phyloP scores from a whole-genome alignment of 495 filamentous ascomycete species.

The Hamigera avellanea region DNA sequence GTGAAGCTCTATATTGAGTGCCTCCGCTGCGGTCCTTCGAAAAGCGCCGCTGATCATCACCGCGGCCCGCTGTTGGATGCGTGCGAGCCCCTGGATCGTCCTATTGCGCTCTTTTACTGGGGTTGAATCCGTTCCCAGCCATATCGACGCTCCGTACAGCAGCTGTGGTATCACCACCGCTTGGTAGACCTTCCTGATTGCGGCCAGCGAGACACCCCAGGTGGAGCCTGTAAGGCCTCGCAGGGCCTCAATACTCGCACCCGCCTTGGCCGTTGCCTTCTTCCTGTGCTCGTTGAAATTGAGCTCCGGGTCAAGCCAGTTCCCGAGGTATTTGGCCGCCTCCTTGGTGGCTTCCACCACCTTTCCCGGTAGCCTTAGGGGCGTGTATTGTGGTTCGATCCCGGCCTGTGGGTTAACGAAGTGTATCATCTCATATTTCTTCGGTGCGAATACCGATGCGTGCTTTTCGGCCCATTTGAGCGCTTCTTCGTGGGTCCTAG shows the following conservation, averaged over 20 bases:
- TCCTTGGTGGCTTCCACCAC: slow-evolving; percentile 1
- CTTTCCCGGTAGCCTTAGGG: neutral
- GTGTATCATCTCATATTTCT: slow-evolving; percentile 3
- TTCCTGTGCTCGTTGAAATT: slow-evolving; percentile 2
- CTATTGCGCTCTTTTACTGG: neutral
- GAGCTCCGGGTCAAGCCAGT: slow-evolving; percentile 2
- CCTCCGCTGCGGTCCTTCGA: neutral
- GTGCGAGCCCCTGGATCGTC: neutral
- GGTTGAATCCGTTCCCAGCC: neutral
- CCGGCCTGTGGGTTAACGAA: slow-evolving; percentile 3
- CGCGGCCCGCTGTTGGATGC: slow-evolving; percentile 4
- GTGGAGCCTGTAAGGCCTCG: slow-evolving; percentile 3
- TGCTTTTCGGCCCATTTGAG: slow-evolving; percentile 1
- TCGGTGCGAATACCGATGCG: slow-evolving; percentile 1
- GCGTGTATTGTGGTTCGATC: neutral
- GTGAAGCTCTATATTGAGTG: slow-evolving; percentile 6
- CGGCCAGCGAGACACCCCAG: slow-evolving; percentile 1
- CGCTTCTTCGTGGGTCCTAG: neutral
- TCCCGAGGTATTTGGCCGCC: slow-evolving; percentile 1
- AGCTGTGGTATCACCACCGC: slow-evolving; percentile 1
- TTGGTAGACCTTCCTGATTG: slow-evolving; percentile 1
- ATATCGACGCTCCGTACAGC: slow-evolving; percentile 1
- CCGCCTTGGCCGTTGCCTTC: slow-evolving; percentile 1
- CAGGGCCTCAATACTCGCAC: neutral
- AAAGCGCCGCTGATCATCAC: slow-evolving; percentile 7